Conservation (phyloP, 495 filamentous ascomycete species). For the Neurospora pannonica region DNA sequence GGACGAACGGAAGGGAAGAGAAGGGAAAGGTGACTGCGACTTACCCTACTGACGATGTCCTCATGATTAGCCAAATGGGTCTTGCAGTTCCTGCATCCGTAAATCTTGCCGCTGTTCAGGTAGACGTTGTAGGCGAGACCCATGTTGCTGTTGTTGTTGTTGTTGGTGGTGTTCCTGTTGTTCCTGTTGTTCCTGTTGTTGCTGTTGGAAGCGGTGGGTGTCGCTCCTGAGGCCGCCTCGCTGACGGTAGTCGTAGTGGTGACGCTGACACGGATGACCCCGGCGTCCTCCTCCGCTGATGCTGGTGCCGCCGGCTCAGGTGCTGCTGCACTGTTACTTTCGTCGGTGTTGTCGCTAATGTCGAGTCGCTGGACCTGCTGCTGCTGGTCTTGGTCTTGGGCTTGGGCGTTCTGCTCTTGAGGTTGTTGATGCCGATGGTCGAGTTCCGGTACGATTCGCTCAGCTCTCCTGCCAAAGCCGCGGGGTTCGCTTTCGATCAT, state of each 20-base stretch:
- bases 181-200: not conserved
- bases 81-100: constrained; percentile 93
- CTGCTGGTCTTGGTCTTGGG: not conserved
- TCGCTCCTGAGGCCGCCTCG: not conserved
- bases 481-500: not conserved
- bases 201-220: not conserved
- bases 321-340: not conserved
- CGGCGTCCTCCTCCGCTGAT: not conserved
- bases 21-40: constrained; percentile 16
- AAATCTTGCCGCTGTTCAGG: constrained; percentile 80
- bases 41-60: constrained; percentile 87
- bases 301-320: not conserved
- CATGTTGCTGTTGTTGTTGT: constrained; percentile 45
- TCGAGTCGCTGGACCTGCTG: not conserved
- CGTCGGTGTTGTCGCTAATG: not conserved
- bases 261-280: not conserved
- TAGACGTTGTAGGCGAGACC: constrained; percentile 95
- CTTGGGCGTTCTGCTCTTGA: not conserved
- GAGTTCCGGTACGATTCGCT: not conserved
- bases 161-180: not conserved
- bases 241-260: not conserved
- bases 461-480: not conserved
- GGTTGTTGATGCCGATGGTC: not conserved
- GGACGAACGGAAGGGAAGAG: constrained; percentile 1
- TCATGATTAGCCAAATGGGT: constrained; percentile 90